Evolutionary conservation across 75 land plant genomes (phyloP).

Genomic region (Chamaecyparis obtusa): DNA sequence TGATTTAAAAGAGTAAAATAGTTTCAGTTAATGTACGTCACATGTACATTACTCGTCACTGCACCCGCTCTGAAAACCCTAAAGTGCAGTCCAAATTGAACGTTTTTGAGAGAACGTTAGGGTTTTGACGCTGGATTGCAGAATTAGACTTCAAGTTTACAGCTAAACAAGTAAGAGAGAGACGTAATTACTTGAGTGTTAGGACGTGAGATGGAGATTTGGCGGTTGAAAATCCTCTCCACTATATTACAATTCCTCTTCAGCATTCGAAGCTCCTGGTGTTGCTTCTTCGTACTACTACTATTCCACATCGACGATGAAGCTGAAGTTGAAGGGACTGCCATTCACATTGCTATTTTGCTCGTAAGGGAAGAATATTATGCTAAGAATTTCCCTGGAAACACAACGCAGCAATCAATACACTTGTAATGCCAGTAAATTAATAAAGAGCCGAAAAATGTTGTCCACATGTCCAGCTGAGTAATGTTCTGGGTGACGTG

Average conservation of each 20-base stretch:
- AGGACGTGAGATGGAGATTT: constrained; percentile 57
- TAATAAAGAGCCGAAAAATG: no score
- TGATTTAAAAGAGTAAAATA: background rate
- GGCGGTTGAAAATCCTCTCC: constrained; percentile 69
- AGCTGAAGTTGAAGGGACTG: no score
- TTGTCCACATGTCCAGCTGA: no score
- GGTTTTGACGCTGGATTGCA: background rate
- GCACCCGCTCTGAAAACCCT: background rate
- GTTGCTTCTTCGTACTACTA: background rate
- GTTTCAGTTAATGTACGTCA: background rate
- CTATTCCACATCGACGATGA: background rate
- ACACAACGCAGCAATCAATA: no score
- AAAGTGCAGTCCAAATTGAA: background rate
- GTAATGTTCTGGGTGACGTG: no score
- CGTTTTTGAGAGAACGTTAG: background rate
- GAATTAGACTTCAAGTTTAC: background rate
- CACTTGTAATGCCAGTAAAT: no score
- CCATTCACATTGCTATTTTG: no score
- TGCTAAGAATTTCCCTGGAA: no score
- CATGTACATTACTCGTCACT: background rate
- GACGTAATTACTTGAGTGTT: constrained; percentile 49
- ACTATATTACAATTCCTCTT: constrained; percentile 66
- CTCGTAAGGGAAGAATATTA: no score
- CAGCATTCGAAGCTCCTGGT: constrained; percentile 42
- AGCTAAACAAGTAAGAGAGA: background rate